Conservation (phyloP, 805 yeast genomes). For the Candida nonsorbophila region DNA sequence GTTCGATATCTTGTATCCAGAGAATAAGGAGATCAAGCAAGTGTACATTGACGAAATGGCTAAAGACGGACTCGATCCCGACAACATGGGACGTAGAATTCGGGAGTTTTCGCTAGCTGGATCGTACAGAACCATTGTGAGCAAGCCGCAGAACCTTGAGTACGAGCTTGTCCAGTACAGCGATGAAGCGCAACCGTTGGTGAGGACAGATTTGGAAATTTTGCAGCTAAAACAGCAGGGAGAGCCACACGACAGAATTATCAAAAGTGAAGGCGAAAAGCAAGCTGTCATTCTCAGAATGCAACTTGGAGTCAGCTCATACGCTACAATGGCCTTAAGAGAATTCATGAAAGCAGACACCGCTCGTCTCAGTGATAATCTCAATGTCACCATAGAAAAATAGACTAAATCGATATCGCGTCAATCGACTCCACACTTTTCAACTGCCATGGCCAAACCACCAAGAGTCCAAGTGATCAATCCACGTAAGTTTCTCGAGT, state of each 20-base stretch:
- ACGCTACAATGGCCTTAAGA: constrained; percentile 96
- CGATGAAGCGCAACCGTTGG: constrained; percentile 58
- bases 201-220: constrained; percentile 69
- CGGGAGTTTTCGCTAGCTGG: constrained; percentile 92
- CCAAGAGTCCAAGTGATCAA: constrained; percentile 5
- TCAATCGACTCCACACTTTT: neutral
- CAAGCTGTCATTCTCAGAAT: constrained; percentile 71
- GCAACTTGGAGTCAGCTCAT: constrained; percentile 79
- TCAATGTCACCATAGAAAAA: constrained; percentile 6
- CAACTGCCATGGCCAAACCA: neutral
- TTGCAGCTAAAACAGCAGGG: constrained; percentile 20
- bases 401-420: neutral
- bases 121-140: constrained; percentile 70
- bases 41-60: constrained; percentile 71
- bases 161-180: constrained; percentile 59
- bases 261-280: constrained; percentile 31
- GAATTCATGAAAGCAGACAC: constrained; percentile 83
- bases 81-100: constrained; percentile 76
- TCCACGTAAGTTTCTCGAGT: constrained; percentile 5
- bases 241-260: constrained; percentile 18
- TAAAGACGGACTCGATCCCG: constrained; percentile 77
- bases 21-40: constrained; percentile 51
- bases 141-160: constrained; percentile 59
- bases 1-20: constrained; percentile 82
- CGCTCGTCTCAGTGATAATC: constrained; percentile 26